These are phyloP conservation scores for Hymenoscyphus albidus DNA, from an alignment of 2,329 filamentous ascomycete species.

Conservation along the genomic window DNA sequence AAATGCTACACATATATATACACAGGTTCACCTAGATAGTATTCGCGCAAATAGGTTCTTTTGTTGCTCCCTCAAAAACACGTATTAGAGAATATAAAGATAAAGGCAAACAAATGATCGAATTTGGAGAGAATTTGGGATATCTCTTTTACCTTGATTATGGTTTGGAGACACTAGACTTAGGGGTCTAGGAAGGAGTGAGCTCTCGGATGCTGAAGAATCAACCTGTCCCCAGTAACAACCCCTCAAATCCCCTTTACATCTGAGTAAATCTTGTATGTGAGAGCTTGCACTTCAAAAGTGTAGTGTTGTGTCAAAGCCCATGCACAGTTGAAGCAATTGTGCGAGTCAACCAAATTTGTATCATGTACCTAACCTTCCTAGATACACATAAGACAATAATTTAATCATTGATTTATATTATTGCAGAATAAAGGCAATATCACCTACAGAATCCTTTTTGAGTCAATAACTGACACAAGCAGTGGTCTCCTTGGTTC, in stretches of 20 bases:
- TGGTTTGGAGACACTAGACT: constrained; percentile 19
- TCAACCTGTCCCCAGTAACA: constrained; percentile 25
- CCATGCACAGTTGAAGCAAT: neutral
- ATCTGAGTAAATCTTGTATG: constrained; percentile 27
- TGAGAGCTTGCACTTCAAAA: neutral
- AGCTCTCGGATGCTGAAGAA: constrained; percentile 25
- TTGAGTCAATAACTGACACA: constrained; percentile 15
- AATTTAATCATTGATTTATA: neutral
- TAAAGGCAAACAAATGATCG: constrained; percentile 10
- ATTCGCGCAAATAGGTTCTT: too few relatives aligned
- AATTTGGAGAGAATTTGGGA: constrained; percentile 26
- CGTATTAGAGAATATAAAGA: too few relatives aligned
- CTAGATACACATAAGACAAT: neutral
- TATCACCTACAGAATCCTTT: neutral
- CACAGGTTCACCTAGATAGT: too few relatives aligned
- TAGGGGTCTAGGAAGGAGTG: constrained; percentile 23
- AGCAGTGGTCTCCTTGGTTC: constrained; percentile 37
- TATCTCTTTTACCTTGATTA: constrained; percentile 18
- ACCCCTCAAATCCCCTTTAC: constrained; percentile 35
- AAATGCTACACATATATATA: too few relatives aligned
- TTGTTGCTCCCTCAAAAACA: too few relatives aligned
- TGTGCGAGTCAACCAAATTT: neutral
- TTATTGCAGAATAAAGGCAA: neutral
- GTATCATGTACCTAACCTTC: neutral
- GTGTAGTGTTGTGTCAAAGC: neutral